phyloP scores from a whole-genome alignment of 2,329 filamentous ascomycete species.

The Clarireedia homoeocarpa region DNA sequence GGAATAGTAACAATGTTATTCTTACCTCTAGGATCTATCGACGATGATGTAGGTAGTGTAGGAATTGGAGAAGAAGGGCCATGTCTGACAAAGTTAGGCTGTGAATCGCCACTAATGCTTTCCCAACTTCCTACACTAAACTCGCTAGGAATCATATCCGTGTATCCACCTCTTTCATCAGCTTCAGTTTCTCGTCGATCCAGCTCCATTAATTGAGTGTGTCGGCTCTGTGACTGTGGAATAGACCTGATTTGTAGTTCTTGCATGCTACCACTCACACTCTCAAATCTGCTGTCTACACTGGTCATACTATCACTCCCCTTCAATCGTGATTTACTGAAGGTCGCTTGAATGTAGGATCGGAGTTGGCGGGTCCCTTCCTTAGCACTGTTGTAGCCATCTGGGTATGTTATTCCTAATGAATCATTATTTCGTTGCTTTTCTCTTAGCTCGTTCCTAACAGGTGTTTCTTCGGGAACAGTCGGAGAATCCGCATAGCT shows the following conservation, averaged over 20 bases:
- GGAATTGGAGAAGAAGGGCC: background rate
- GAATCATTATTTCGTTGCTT: constrained; percentile 13
- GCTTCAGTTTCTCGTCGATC: background rate
- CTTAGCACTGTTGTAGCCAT: constrained; percentile 19
- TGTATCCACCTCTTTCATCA: background rate
- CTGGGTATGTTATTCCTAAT: constrained; percentile 19
- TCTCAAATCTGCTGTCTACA: constrained; percentile 25
- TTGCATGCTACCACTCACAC: constrained; percentile 14
- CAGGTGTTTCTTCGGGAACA: constrained; percentile 19
- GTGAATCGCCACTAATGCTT: background rate
- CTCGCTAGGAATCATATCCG: background rate
- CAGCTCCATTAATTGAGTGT: constrained; percentile 7
- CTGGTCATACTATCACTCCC: constrained; percentile 15
- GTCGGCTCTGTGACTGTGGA: background rate
- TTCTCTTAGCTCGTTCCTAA: constrained; percentile 9
- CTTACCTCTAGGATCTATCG: background rate
- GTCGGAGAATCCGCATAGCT: constrained; percentile 23
- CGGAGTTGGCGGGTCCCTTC: constrained; percentile 25
- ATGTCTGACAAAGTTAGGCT: constrained; percentile 9
- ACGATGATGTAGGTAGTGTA: background rate
- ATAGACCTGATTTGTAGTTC: background rate
- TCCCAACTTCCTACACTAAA: constrained; percentile 4
- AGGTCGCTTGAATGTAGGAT: constrained; percentile 18
- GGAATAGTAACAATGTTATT: background rate
- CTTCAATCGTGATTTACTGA: constrained; percentile 12